Evolutionary conservation across 2,329 filamentous ascomycete genomes (phyloP).

Genomic region (Anisogramma anomala): DNA sequence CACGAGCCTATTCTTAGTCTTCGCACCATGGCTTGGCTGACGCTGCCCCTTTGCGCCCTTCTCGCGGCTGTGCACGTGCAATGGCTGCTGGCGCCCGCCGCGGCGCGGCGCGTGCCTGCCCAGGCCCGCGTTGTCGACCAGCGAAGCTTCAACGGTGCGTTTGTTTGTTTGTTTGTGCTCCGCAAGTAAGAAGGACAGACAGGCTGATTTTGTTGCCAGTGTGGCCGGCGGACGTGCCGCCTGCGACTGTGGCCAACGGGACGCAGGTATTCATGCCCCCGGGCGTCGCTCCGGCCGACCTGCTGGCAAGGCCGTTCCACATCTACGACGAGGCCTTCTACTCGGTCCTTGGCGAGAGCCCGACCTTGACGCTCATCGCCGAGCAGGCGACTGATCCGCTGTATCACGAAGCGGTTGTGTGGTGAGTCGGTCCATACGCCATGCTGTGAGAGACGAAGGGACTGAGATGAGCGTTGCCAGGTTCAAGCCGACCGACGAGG

Average conservation of each 20-base stretch:
- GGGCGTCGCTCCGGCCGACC: slow-evolving; percentile 27
- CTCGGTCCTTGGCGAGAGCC: slow-evolving; percentile 35
- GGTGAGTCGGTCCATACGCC: slow-evolving; percentile 23
- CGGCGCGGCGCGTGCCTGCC: slow-evolving; percentile 14
- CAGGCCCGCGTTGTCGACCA: slow-evolving; percentile 33
- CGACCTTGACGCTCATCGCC: slow-evolving; percentile 38
- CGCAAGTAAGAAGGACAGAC: not conserved
- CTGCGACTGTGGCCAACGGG: slow-evolving; percentile 26
- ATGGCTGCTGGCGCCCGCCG: slow-evolving; percentile 7
- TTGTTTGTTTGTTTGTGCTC: not conserved
- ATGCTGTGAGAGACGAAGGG: not conserved
- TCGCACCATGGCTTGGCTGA: slow-evolving; percentile 11
- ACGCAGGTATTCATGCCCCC: slow-evolving; percentile 33
- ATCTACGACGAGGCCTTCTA: slow-evolving; percentile 41
- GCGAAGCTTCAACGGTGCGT: slow-evolving; percentile 29
- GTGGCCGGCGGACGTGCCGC: slow-evolving; percentile 25
- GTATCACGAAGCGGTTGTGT: slow-evolving; percentile 46
- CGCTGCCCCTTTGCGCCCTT: slow-evolving; percentile 8
- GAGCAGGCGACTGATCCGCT: slow-evolving; percentile 32
- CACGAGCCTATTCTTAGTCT: too few species aligned
- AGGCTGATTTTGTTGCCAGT: not conserved
- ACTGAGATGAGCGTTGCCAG: slow-evolving; percentile 15
- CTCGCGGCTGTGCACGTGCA: slow-evolving; percentile 9
- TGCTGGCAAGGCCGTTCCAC: slow-evolving; percentile 30
- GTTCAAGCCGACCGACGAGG: slow-evolving; percentile 35